Base-by-base conservation (phyloP, 2,329 filamentous ascomycete species). In the Macrophomina tecta region DNA sequence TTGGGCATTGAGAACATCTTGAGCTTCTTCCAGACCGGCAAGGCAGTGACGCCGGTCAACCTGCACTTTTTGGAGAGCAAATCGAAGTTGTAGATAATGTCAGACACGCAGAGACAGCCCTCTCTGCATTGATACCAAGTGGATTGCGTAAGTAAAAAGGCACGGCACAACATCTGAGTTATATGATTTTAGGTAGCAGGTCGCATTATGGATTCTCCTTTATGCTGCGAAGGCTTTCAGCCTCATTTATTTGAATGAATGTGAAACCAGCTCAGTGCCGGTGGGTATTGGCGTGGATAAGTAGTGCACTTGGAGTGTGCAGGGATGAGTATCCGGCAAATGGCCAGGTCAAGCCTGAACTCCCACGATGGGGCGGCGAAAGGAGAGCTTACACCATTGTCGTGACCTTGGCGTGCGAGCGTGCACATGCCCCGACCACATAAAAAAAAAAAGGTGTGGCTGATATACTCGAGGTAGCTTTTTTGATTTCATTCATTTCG, bases 1-100 rank as follows among this genome's bases (percentile, higher is more conserved):
- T 72, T 90, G 74, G 86, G 85, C 40, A 90, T 91, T 84, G 81
- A 86, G 72, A 91, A 91, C 73, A 83, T 91, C 60, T 79, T 89
- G 77, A 84, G 84, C 0, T 88, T 89, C 66, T 73, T 90, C 65
- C 75, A 76, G 2, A 84, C 84, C 0, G 78, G 79, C 2, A 77
- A 83, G 67, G 77, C 86, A 2, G 76, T 89, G 30, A 88, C 89
- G 63, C 86, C 89, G 0, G 89, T 90, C 12, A 91, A 91, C 73
- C 40, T 87, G 76, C 82, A 87, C 55, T 83, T 82, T 73, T 69
- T 89, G 4, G 65, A 66, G 55, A 78, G 74, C 69, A 69, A 69
- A 63, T 52, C 69, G 28, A 72, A 71, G 69, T 32, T 73, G 51
- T 70, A 56, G 23, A 12, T 48, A 36, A 4, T 16, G 55, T 18